Evolutionary conservation across 805 yeast genomes (phyloP).

Genomic region (Candida koratica): DNA sequence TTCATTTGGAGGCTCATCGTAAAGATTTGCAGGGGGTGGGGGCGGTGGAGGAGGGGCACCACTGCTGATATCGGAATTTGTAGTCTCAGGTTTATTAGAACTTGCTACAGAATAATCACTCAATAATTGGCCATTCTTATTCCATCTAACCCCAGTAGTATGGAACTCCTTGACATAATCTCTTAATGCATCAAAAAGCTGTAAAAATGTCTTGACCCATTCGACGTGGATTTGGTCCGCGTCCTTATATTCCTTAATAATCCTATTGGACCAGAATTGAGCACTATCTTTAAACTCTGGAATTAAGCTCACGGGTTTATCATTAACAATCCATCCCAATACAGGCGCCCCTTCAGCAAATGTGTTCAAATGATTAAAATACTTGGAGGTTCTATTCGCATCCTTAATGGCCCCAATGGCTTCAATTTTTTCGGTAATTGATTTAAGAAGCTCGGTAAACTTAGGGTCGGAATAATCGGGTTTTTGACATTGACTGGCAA

Average conservation of each 20-base stretch:
- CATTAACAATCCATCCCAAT: slow-evolving; percentile 82
- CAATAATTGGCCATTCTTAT: slow-evolving; percentile 54
- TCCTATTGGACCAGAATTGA: slow-evolving; percentile 90
- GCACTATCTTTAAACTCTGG: slow-evolving; percentile 87
- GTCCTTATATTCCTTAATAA: slow-evolving; percentile 79
- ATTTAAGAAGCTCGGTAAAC: slow-evolving; percentile 56
- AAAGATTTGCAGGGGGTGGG: slow-evolving; percentile 61
- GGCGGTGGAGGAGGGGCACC: slow-evolving; percentile 94
- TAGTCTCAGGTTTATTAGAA: slow-evolving; percentile 27
- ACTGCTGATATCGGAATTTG: slow-evolving; percentile 64
- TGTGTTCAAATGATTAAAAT: slow-evolving; percentile 70
- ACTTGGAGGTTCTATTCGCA: slow-evolving; percentile 61
- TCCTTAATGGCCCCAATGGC: slow-evolving; percentile 67
- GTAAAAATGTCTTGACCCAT: slow-evolving; percentile 72
- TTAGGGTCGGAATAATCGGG: slow-evolving; percentile 56
- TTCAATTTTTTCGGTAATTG: slow-evolving; percentile 61
- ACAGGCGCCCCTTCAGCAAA: slow-evolving; percentile 87
- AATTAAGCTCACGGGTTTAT: slow-evolving; percentile 70
- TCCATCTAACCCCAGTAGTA: slow-evolving; percentile 83
- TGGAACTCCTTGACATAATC: slow-evolving; percentile 73
- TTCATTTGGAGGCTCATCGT: slow-evolving; percentile 36
- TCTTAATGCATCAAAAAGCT: slow-evolving; percentile 65
- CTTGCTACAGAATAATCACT: slow-evolving; percentile 40
- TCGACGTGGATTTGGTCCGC: slow-evolving; percentile 63
- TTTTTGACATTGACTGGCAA: slow-evolving; percentile 58